These are phyloP conservation scores for Sclerotinia spermophila DNA, from an alignment of 2,329 filamentous ascomycete species.

Conservation along the genomic window DNA sequence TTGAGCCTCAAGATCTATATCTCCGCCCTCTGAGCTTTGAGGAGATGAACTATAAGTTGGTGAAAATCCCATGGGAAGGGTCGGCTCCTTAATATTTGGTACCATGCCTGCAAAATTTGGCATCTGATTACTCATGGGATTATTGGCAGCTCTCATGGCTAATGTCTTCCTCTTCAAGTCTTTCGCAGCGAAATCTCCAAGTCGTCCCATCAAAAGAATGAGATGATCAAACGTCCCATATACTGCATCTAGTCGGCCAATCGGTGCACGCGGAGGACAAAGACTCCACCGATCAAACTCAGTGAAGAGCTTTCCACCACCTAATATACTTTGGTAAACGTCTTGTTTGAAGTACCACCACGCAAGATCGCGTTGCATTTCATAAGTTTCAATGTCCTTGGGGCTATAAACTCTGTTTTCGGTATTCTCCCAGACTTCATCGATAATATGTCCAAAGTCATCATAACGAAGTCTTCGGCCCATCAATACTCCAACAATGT, in stretches of 20 bases:
- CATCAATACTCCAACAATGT: constrained; percentile 54
- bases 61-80: constrained; percentile 35
- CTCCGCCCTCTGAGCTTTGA: constrained; percentile 26
- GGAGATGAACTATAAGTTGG: constrained; percentile 25
- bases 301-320: constrained; percentile 76
- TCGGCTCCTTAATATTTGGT: constrained; percentile 29
- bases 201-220: constrained; percentile 73
- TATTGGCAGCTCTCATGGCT: constrained; percentile 53
- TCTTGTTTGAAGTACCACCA: constrained; percentile 99
- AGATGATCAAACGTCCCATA: constrained; percentile 90
- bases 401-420: constrained; percentile 28
- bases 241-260: constrained; percentile 71
- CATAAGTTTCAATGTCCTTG: constrained; percentile 73
- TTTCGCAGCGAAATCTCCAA: constrained; percentile 72
- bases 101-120: constrained; percentile 36
- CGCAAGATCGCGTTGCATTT: constrained; percentile 78
- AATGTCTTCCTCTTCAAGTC: constrained; percentile 77
- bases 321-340: constrained; percentile 83
- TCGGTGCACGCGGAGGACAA: constrained; percentile 77
- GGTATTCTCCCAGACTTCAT: constrained; percentile 19
- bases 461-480: constrained; percentile 57
- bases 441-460: constrained; percentile 48
- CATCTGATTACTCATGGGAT: constrained; percentile 32
- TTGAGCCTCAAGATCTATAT: constrained; percentile 30
- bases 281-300: constrained; percentile 79